These are phyloP conservation scores for Fraxinus paxiana DNA, from an alignment of 305 asterid genomes.

Conservation along the genomic window DNA sequence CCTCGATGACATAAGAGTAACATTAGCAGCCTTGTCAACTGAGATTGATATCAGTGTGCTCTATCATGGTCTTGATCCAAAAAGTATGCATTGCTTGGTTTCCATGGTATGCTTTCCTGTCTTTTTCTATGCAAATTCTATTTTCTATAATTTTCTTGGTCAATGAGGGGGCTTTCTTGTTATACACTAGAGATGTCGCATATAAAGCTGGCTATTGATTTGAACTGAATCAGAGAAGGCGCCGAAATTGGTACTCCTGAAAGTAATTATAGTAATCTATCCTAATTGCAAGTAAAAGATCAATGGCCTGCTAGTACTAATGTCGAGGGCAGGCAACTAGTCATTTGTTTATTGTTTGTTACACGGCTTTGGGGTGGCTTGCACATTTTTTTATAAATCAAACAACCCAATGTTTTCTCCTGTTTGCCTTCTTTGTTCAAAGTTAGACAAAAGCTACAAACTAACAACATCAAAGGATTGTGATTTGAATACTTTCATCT, in stretches of 20 bases:
- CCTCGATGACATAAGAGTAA: conserved; percentile 66
- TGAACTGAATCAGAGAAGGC: background rate
- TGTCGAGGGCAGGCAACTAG: background rate
- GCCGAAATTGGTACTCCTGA: background rate
- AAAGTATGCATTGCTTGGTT: conserved; percentile 56
- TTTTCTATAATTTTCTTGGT: background rate
- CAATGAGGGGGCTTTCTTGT: background rate
- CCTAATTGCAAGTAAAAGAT: background rate
- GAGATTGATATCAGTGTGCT: conserved; percentile 76
- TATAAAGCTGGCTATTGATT: background rate
- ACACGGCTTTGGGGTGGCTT: background rate
- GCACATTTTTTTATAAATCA: background rate
- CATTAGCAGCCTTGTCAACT: conserved; percentile 69
- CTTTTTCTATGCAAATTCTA: background rate
- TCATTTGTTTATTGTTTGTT: background rate
- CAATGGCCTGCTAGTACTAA: background rate
- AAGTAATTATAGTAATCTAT: background rate
- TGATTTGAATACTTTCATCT: background rate
- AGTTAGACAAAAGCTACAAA: background rate
- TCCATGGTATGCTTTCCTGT: conserved; percentile 68
- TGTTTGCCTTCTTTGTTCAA: background rate
- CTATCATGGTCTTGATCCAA: conserved; percentile 88
- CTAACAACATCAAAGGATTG: background rate
- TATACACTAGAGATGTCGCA: background rate
- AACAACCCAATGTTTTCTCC: background rate